Percentiles rank a stretch among this genome's conserved stretches.
These are phyloP conservation scores for Xenosphaeropsis pyriputrescens DNA, from an alignment of 2,329 filamentous ascomycete species.

Conservation along the genomic window DNA sequence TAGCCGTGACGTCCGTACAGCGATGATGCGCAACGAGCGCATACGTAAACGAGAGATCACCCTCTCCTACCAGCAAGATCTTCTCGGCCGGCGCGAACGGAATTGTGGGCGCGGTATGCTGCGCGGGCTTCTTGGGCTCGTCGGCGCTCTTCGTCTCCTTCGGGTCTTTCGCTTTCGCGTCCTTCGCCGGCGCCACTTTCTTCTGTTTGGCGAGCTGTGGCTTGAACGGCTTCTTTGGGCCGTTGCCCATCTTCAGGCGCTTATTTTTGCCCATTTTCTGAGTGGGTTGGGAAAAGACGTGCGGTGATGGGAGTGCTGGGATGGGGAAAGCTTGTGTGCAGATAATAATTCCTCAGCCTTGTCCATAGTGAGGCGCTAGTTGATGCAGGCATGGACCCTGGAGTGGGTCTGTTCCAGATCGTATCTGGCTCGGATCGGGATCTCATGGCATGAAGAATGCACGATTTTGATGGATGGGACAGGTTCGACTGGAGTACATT, in stretches of 20 bases:
- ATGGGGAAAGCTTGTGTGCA: too few relatives aligned
- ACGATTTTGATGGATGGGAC: too few relatives aligned
- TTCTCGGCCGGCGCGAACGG: constrained; percentile 52
- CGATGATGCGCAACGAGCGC: constrained; percentile 51
- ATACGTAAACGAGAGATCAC: constrained; percentile 64
- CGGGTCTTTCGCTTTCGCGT: neutral
- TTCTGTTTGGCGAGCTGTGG: constrained; percentile 5
- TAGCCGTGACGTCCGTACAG: constrained; percentile 53
- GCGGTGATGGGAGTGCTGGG: neutral
- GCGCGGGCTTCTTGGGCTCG: constrained; percentile 5
- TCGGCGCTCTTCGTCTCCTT: constrained; percentile 5
- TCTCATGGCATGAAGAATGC: too few relatives aligned
- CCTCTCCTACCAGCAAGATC: constrained; percentile 68
- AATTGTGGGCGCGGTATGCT: constrained; percentile 34
- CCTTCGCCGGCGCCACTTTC: constrained; percentile 1
- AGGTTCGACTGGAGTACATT: too few relatives aligned
- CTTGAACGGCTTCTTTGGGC: constrained; percentile 4
- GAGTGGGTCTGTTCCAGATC: too few relatives aligned
- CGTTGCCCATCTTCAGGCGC: constrained; percentile 6
- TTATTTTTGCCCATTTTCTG: constrained; percentile 14
- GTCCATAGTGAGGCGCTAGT: too few relatives aligned
- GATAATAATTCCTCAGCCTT: too few relatives aligned
- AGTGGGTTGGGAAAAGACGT: neutral
- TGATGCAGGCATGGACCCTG: too few relatives aligned
- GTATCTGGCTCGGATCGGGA: too few relatives aligned